Conservation (phyloP, 2,329 filamentous ascomycete genomes). For the Colletotrichum sp. region DNA sequence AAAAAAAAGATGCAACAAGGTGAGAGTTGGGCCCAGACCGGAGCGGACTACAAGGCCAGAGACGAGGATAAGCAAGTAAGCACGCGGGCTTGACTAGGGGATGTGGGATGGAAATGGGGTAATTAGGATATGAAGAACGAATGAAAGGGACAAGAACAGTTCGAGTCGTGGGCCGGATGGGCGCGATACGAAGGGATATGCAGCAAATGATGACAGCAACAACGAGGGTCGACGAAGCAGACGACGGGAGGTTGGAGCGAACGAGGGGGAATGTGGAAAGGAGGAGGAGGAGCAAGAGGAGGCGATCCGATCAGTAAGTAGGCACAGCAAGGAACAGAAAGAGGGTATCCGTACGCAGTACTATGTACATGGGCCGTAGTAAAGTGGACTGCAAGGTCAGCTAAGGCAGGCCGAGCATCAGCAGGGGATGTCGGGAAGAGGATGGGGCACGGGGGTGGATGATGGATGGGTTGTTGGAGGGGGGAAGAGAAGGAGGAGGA, state of each 20-base stretch:
- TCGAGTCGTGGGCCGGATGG: slow-evolving; percentile 6
- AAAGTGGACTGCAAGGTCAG: neutral
- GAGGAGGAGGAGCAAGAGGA: slow-evolving; percentile 17
- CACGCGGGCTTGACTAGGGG: neutral
- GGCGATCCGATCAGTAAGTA: slow-evolving; percentile 16
- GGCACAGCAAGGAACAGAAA: neutral
- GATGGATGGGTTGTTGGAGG: neutral
- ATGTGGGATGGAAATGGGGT: neutral
- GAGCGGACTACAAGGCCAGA: neutral
- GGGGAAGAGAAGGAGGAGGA: neutral
- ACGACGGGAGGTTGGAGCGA: slow-evolving; percentile 18
- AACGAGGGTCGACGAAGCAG: slow-evolving; percentile 17
- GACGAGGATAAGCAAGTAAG: neutral
- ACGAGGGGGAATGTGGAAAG: slow-evolving; percentile 20
- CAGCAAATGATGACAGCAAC: slow-evolving; percentile 19
- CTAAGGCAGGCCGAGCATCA: neutral
- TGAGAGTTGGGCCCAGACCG: neutral
- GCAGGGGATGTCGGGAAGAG: neutral
- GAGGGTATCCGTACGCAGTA: neutral
- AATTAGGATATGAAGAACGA: slow-evolving; percentile 17
- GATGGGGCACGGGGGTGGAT: neutral
- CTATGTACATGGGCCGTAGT: neutral
- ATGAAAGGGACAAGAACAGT: slow-evolving; percentile 3
- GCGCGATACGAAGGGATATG: slow-evolving; percentile 12
- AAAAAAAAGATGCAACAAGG: neutral